A percentile compares a stretch with the other conserved stretches of the same genome.
phyloP scores from a whole-genome alignment of 331 rosid species.

The Acacia concinna region DNA sequence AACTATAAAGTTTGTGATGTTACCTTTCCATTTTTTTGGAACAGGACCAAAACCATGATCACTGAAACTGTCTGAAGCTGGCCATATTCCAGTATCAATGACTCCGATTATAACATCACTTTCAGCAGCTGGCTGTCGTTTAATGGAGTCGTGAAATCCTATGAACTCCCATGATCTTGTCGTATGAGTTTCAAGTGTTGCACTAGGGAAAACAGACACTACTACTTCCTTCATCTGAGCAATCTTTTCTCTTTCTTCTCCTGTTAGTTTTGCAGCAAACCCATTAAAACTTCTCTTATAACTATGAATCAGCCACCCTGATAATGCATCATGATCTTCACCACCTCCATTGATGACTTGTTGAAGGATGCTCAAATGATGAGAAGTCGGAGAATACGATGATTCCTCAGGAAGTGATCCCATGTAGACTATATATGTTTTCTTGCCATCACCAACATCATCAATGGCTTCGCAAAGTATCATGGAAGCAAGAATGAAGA shows the following conservation, averaged over 20 bases:
- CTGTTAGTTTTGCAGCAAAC: conserved; percentile 40
- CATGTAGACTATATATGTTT: conserved; percentile 35
- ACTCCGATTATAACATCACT: conserved; percentile 48
- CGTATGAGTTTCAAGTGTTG: conserved; percentile 32
- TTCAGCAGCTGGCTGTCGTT: conserved; percentile 29
- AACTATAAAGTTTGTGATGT: too few species aligned
- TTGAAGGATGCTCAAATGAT: conserved; percentile 36
- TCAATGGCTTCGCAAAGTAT: background rate
- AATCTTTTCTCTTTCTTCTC: conserved; percentile 27
- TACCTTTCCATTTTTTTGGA: conserved; percentile 49
- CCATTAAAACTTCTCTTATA: conserved; percentile 51
- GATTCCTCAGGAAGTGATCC: conserved; percentile 27
- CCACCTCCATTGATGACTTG: background rate
- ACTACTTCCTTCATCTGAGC: conserved; percentile 35
- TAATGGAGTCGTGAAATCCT: conserved; percentile 20
- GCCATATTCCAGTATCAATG: conserved; percentile 56
- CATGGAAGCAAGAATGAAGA: conserved; percentile 24
- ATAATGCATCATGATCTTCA: background rate
- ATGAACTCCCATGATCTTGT: conserved; percentile 62
- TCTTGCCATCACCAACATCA: background rate
- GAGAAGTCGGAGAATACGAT: conserved; percentile 31
- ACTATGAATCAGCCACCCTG: conserved; percentile 24
- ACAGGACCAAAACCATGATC: conserved; percentile 49
- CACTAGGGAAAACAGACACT: conserved; percentile 40
- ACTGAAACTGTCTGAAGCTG: conserved; percentile 42